A percentile compares a stretch with the other conserved stretches of the same genome.
Evolutionary conservation across 768 basidiomycete genomes (phyloP).

Genomic region (Mycena latifolia): DNA sequence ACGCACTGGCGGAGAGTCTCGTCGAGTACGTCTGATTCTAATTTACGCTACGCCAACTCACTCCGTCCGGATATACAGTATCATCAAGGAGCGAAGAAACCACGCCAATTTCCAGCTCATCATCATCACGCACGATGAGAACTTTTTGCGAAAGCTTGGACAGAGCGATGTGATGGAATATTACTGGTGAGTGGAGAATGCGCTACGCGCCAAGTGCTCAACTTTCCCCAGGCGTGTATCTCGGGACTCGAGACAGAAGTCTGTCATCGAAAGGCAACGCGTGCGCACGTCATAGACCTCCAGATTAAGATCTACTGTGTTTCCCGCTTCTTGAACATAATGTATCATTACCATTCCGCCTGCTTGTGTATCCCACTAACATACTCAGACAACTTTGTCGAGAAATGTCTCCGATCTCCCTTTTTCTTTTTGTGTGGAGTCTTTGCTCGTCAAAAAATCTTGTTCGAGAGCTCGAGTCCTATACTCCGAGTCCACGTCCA

Average conservation of each 20-base stretch:
- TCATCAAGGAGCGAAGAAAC: conserved; percentile 92
- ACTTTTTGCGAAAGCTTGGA: conserved; percentile 91
- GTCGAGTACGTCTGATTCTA: conserved; percentile 77
- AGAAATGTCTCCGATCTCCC: too few relatives aligned
- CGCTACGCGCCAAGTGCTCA: conserved; percentile 1
- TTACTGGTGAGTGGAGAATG: conserved; percentile 77
- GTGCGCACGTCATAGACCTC: conserved; percentile 52
- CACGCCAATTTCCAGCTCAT: conserved; percentile 96
- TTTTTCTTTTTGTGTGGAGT: too few relatives aligned
- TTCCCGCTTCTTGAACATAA: conserved; percentile 4
- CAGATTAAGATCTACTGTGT: conserved; percentile 40
- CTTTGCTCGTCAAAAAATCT: too few relatives aligned
- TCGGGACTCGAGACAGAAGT: conserved; percentile 77
- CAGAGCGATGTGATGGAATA: conserved; percentile 94
- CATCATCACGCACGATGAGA: conserved; percentile 97
- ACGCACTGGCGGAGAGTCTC: conserved; percentile 91
- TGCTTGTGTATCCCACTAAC: too few relatives aligned
- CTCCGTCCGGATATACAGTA: conserved; percentile 61
- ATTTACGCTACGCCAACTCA: background rate
- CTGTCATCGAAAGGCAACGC: conserved; percentile 78
- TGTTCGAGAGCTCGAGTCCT: too few relatives aligned
- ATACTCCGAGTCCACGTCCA: too few relatives aligned
- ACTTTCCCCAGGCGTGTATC: conserved; percentile 79
- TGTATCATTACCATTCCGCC: too few relatives aligned
- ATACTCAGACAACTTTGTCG: too few relatives aligned